A percentile compares a stretch with the other conserved stretches of the same genome.
Conservation (phyloP, 345 rosid species). For the Isatis tinctoria region DNA sequence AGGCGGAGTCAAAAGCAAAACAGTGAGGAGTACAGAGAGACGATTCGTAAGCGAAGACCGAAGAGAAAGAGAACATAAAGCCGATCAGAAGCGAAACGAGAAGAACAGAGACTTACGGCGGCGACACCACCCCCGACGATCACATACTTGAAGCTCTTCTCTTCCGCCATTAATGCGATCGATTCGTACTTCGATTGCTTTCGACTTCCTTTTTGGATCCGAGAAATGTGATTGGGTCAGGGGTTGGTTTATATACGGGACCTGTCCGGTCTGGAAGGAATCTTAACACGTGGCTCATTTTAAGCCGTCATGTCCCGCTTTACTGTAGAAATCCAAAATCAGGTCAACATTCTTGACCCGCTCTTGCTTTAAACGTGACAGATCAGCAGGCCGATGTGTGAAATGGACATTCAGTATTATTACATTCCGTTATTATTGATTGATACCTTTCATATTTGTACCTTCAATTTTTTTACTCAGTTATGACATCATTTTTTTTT, state of each 20-base stretch:
- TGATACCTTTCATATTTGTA: conserved; percentile 1
- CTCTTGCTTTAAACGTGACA: not conserved
- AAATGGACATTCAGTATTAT: conserved; percentile 9
- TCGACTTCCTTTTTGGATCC: not conserved
- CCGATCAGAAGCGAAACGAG: not conserved
- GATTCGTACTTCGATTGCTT: not conserved
- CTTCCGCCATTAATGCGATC: conserved; percentile 30
- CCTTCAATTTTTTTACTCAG: not conserved
- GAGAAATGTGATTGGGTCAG: conserved; percentile 7
- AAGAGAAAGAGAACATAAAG: not conserved
- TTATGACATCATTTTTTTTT: no score
- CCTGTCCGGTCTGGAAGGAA: not conserved
- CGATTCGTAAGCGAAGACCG: not conserved
- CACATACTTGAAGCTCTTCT: conserved; percentile 36
- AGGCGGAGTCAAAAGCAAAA: not conserved
- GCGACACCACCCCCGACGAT: conserved; percentile 40
- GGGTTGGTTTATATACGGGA: not conserved
- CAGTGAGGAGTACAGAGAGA: conserved; percentile 11
- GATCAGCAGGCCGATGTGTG: not conserved
- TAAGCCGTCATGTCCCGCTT: not conserved
- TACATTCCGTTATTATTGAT: conserved; percentile 6
- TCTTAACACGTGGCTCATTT: not conserved
- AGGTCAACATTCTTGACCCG: conserved; percentile 18
- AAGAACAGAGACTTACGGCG: conserved; percentile 30
- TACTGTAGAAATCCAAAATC: not conserved